Percentiles rank a stretch among this genome's conserved stretches.
phyloP scores from a whole-genome alignment of 371 early-diverging fungal species.

The Mortierella sp. region DNA sequence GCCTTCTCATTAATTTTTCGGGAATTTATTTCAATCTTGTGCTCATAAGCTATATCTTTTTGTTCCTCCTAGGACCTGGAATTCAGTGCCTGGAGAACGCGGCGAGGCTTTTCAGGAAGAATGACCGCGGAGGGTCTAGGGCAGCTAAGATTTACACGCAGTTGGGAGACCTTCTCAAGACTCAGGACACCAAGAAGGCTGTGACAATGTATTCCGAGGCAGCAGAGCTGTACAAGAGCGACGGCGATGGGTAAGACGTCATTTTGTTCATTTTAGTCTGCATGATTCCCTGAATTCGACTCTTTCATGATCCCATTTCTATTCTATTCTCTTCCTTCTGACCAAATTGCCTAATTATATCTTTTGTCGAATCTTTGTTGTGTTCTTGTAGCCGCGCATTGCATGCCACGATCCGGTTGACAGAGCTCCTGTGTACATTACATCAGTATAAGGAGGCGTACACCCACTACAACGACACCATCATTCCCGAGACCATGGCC shows the following conservation, averaged over 20 bases:
- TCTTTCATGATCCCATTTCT: not conserved
- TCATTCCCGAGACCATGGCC: slow-evolving; percentile 45
- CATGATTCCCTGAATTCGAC: not conserved
- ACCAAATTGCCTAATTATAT: no score
- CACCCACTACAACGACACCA: slow-evolving; percentile 25
- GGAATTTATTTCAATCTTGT: not conserved
- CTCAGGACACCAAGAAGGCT: slow-evolving; percentile 25
- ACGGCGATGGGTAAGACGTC: slow-evolving; percentile 36
- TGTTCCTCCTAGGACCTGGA: slow-evolving; percentile 17
- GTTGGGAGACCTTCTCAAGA: slow-evolving; percentile 33
- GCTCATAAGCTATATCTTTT: not conserved
- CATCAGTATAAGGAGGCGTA: slow-evolving; percentile 27
- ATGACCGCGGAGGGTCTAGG: slow-evolving; percentile 32
- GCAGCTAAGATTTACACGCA: slow-evolving; percentile 41
- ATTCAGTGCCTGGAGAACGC: slow-evolving; percentile 47
- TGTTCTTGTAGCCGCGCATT: slow-evolving; percentile 25
- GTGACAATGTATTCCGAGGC: slow-evolving; percentile 36
- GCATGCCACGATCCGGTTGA: slow-evolving; percentile 28
- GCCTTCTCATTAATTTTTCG: not conserved
- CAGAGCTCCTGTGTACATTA: slow-evolving; percentile 30
- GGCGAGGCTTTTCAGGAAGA: slow-evolving; percentile 29
- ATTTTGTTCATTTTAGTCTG: not conserved
- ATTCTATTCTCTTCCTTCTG: no score
- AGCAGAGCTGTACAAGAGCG: slow-evolving; percentile 35
- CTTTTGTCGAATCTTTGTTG: no score